Evolutionary conservation across 2,329 filamentous ascomycete genomes (phyloP).

Genomic region (Myrmaecium sp.): DNA sequence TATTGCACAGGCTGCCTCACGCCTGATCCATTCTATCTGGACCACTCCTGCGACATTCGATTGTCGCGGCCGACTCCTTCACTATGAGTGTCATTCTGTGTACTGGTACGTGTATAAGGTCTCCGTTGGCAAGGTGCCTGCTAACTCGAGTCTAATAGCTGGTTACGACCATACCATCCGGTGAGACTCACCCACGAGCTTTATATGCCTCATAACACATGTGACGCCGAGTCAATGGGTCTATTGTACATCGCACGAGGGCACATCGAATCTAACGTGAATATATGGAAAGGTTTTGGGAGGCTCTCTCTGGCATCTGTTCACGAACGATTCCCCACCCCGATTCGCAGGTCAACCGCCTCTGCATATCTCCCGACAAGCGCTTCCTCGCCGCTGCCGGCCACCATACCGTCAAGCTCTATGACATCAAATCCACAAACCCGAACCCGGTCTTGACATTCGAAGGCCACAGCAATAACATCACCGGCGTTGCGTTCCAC

Average conservation of each 20-base stretch:
- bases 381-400: constrained; percentile 74
- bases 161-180: constrained; percentile 63
- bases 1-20: too few relatives aligned
- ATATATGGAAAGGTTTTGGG: constrained; percentile 91
- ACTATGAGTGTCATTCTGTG: constrained; percentile 56
- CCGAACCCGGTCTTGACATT: constrained; percentile 85
- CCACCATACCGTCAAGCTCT: constrained; percentile 83
- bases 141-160: constrained; percentile 24
- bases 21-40: too few relatives aligned
- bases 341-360: constrained; percentile 93
- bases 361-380: constrained; percentile 97
- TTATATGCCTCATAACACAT: not conserved
- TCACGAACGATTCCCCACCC: constrained; percentile 95
- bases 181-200: constrained; percentile 24
- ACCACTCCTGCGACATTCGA: too few relatives aligned
- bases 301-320: constrained; percentile 92
- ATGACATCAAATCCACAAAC: constrained; percentile 97
- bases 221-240: not conserved
- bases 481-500: constrained; percentile 94
- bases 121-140: constrained; percentile 7
- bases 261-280: constrained; percentile 2
- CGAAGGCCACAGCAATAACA: constrained; percentile 87
- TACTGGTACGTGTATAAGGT: constrained; percentile 34
- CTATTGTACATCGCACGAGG: not conserved
- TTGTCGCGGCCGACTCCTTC: too few relatives aligned